Evolutionary conservation across 805 yeast genomes (phyloP), one percentile per base, ranked within the genome.

Genomic region (Metschnikowia bowlesiae): DNA sequence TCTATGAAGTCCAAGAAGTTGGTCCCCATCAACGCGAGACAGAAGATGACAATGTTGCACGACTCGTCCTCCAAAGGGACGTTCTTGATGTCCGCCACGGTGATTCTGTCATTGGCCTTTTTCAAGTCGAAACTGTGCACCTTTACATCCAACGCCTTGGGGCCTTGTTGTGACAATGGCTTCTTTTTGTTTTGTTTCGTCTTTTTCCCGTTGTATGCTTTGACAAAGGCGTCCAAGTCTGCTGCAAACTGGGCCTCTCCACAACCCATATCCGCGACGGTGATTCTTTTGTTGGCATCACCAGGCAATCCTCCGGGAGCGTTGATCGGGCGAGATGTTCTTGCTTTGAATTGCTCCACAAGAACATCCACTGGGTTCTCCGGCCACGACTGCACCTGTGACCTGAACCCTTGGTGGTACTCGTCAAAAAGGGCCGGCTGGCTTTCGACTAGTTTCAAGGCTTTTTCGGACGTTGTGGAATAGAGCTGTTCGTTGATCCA

Each of bases 401-500:
- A 85, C 59, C 96, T 78, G 75, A 94, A 94, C 0, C 99, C 99
- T 50, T 83, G 85, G 64, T 95, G 99, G 61, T 94, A 94, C 63
- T 92, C 98, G 57, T 89, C 94, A 66, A 91, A 94, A 53, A 94
- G 74, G 26, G 83, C 82, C 0, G 99, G 99, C 59, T 91, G 96
- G 13, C 84, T 81, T 50, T 79, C 73, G 39, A 94, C 82, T 53
- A 94, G 69, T 26, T 76, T 72, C 29, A 89, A 71, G 0, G 99
- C 98, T 22, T 81, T 81, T 6, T 80, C 82, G 0, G 98, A 91
- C 0, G 84, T 70, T 35, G 84, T 84, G 1, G 98, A 94, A 64
- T 94, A 94, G n/a, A 94, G 73, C 64, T 92, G 96, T 68, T 94
- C 99, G 65, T 94, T 94, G 64, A 94, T 94, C 98, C 98, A 94